Base-by-base conservation (phyloP, 345 rosid genomes). In the Melastoma malabathricum region DNA sequence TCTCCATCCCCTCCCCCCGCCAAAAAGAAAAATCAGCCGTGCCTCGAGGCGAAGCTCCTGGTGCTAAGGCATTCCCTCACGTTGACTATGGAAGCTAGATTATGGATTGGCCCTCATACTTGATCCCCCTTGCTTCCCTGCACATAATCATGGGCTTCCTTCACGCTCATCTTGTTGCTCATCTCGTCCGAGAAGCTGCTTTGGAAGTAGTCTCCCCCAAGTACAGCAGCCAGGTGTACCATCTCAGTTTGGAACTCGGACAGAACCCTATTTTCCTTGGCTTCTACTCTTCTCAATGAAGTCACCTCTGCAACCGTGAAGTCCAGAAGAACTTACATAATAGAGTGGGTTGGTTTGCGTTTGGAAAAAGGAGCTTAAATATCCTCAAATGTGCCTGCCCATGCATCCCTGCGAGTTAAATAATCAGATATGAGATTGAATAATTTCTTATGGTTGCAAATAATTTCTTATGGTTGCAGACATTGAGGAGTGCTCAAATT, bases 391-490 rank as follows among this genome's bases (percentile, higher is more conserved):
- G 95, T 87, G 47, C 81, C 86, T 0, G 98, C 98, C 98, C 98
- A 87, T 53, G 98, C 96, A 72, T 92, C 98, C 63, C 98, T 73
- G 61, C 81, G 86, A 46, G 98, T 92, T 46, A 92, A 75, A 79
- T 78, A 92, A 62, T 84, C 87, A 41, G 98, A 87, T 38, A 75
- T 64, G 43, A 92, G 79, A 51, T 81, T 79, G 81, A 92, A 92
- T 3, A 92, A 72, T 63, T 92, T 87, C 89, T 84, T 45, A 92
- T 72, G 17, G 93, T 92, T 45, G 98, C 98, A 15, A 92, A 92
- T 3, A 92, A 72, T 63, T 92, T 87, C 89, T 92, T 45, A 92
- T 72, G 17, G 93, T 92, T 45, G 98, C 98, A 15, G 98, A 95
- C 54, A 92, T 75, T 25, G 98, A 87, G 22, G 98, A 92, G 54